Conservation (phyloP, 176 grass and related monocot species). For the Tillandsia fasciculata region DNA sequence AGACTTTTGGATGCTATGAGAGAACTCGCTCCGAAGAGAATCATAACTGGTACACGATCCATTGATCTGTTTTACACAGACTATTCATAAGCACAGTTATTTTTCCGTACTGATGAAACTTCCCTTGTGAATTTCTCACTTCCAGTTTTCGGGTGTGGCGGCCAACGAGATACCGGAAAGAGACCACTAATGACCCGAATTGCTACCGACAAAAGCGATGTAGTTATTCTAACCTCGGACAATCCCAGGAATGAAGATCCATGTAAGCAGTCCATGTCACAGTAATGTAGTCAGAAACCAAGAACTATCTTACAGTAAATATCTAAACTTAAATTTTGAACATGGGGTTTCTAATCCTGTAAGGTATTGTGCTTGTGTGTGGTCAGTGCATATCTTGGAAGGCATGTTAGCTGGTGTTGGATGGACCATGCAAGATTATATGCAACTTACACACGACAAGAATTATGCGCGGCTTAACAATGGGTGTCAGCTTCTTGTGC, state of each 20-base stretch:
- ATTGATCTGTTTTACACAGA: neutral
- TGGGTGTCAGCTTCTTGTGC: neutral
- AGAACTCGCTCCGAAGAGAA: conserved; percentile 19
- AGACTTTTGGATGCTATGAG: conserved; percentile 18
- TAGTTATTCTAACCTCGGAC: conserved; percentile 27
- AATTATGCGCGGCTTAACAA: neutral
- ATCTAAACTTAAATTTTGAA: neutral
- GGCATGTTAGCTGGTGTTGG: conserved; percentile 7
- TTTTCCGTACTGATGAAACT: neutral
- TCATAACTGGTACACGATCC: conserved; percentile 14
- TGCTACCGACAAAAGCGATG: conserved; percentile 19
- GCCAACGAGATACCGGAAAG: conserved; percentile 18
- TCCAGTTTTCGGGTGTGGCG: conserved; percentile 23
- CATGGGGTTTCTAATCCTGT: neutral
- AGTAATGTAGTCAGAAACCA: neutral
- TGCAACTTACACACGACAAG: neutral
- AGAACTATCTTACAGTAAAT: neutral
- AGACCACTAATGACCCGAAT: conserved; percentile 28
- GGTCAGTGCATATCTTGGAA: conserved; percentile 1
- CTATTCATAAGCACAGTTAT: neutral
- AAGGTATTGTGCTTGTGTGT: neutral
- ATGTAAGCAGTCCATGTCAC: conserved; percentile 5
- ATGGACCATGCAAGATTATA: conserved; percentile 1
- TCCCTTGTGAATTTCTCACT: neutral
- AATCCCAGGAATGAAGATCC: conserved; percentile 30